Evolutionary conservation across 2,329 filamentous ascomycete species (phyloP).

Genomic region (Penicillium decumbens): DNA sequence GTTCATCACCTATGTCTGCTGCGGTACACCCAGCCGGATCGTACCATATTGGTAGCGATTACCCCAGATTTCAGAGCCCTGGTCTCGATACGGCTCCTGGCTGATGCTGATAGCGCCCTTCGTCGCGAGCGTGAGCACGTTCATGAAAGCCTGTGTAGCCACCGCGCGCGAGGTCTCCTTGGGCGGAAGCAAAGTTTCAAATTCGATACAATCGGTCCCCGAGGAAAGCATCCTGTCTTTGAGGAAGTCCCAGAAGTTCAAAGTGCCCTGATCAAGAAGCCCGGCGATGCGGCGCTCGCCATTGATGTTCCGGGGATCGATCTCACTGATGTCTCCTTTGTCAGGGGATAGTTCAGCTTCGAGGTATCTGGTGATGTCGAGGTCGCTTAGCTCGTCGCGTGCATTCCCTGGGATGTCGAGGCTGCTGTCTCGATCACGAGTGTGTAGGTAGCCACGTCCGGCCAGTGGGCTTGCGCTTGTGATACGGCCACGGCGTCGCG

Average conservation of each 20-base stretch:
- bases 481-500: constrained; percentile 48
- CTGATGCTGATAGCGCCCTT: constrained; percentile 59
- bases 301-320: constrained; percentile 37
- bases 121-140: constrained; percentile 66
- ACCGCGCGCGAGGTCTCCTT: constrained; percentile 53
- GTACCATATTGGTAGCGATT: constrained; percentile 27
- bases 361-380: constrained; percentile 33
- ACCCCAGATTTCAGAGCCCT: constrained; percentile 18
- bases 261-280: constrained; percentile 54
- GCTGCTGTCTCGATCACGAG: constrained; percentile 24
- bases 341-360: constrained; percentile 31
- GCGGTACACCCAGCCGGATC: constrained; percentile 24
- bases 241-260: constrained; percentile 61
- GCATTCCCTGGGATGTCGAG: constrained; percentile 21
- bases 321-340: constrained; percentile 30
- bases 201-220: constrained; percentile 47
- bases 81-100: constrained; percentile 51
- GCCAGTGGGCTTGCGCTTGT: constrained; percentile 59
- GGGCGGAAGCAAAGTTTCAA: constrained; percentile 65
- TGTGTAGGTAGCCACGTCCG: constrained; percentile 44
- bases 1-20: neutral
- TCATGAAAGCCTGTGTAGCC: constrained; percentile 70
- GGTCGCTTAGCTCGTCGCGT: constrained; percentile 21
- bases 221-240: constrained; percentile 14
- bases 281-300: constrained; percentile 27